These are phyloP conservation scores for Verbena officinalis DNA, from an alignment of 257 asterid genomes.

Conservation along the genomic window DNA sequence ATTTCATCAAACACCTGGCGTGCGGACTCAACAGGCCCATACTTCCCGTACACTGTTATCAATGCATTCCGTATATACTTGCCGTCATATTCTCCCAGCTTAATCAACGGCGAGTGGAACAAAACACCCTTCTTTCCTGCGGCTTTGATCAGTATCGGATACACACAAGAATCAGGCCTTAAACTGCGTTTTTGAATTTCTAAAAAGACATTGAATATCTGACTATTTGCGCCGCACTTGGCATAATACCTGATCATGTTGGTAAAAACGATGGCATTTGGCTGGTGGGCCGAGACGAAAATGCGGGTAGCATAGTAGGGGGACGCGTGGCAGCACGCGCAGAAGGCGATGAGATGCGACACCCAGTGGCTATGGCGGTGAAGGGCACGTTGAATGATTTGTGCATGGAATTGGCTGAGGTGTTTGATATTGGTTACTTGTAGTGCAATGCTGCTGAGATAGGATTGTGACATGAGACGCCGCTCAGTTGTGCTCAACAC, in stretches of 20 bases:
- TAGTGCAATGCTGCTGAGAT: slow-evolving; percentile 31
- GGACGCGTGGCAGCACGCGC: slow-evolving; percentile 68
- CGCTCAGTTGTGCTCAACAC: neutral
- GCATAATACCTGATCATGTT: slow-evolving; percentile 53
- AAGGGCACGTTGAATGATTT: slow-evolving; percentile 52
- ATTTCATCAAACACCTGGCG: slow-evolving; percentile 69
- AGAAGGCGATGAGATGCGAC: slow-evolving; percentile 48
- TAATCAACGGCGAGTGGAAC: slow-evolving; percentile 58
- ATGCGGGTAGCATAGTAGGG: slow-evolving; percentile 40
- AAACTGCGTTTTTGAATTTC: slow-evolving; percentile 46
- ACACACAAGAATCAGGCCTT: slow-evolving; percentile 53
- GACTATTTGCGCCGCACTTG: slow-evolving; percentile 36
- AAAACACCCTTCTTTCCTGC: slow-evolving; percentile 44
- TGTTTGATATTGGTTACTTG: slow-evolving; percentile 35
- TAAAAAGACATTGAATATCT: slow-evolving; percentile 41
- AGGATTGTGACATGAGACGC: slow-evolving; percentile 26
- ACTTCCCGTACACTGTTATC: slow-evolving; percentile 57
- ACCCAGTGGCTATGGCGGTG: slow-evolving; percentile 46
- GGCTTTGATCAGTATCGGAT: slow-evolving; percentile 62
- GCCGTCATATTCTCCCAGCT: slow-evolving; percentile 50
- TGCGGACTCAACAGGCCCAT: slow-evolving; percentile 59
- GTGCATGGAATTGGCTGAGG: slow-evolving; percentile 57
- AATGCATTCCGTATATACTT: slow-evolving; percentile 57
- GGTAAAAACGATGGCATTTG: slow-evolving; percentile 49
- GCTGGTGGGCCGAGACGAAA: slow-evolving; percentile 45